A percentile compares a stretch with the other conserved stretches of the same genome.
phyloP scores from a whole-genome alignment of 257 asterid species.

The Salvia miltiorrhiza region DNA sequence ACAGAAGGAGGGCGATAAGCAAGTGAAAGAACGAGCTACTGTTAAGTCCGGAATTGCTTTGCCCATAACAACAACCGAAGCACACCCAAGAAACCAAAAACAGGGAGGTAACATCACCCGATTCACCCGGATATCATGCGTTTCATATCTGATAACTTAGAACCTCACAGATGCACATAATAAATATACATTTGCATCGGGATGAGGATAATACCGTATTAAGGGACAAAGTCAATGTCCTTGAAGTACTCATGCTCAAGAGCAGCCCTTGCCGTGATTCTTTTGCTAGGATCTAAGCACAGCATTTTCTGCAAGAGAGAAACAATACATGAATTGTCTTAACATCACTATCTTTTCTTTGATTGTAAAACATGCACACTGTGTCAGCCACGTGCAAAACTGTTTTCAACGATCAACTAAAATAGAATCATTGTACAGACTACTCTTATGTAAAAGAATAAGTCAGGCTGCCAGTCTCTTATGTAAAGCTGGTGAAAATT shows the following conservation, averaged over 20 bases:
- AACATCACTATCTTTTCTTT: background rate
- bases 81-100: conserved; percentile 30
- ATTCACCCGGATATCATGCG: conserved; percentile 29
- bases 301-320: conserved; percentile 57
- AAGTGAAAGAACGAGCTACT: conserved; percentile 22
- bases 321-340: conserved; percentile 14
- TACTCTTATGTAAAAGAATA: background rate
- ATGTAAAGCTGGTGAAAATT: background rate
- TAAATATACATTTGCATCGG: conserved; percentile 59
- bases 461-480: background rate
- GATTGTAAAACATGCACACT: conserved; percentile 1
- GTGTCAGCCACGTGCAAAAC: too few relatives aligned
- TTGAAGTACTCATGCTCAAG: conserved; percentile 90
- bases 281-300: conserved; percentile 82
- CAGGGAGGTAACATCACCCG: conserved; percentile 19
- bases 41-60: conserved; percentile 23
- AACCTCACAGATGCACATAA: conserved; percentile 38
- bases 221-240: conserved; percentile 72
- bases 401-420: background rate
- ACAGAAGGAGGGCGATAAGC: conserved; percentile 33
- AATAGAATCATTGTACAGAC: background rate
- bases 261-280: conserved; percentile 84
- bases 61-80: conserved; percentile 31
- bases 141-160: conserved; percentile 28
- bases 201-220: conserved; percentile 22